Evolutionary conservation across 495 filamentous ascomycete genomes (phyloP), one percentile per base, ranked within the genome.

Genomic region (Platismatia glauca): DNA sequence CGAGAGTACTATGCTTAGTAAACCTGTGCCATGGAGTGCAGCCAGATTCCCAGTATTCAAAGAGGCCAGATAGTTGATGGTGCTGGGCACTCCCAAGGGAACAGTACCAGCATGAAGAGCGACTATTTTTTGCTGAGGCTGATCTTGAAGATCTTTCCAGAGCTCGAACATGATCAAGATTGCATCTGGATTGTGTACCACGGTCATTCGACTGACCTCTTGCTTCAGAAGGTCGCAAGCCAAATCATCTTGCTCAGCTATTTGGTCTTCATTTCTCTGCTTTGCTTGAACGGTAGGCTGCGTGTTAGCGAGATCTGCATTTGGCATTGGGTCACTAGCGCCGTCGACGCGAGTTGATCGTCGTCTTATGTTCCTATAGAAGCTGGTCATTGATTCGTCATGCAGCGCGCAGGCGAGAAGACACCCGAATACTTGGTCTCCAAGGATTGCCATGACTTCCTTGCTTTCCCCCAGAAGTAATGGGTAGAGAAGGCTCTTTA

Each of bases 341-440:
- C 38, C 43, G 35, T 55, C 18, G 22, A 35, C 56, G 48, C 55
- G 44, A 29, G 15, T 35, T 13, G 22, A 31, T 24, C 33, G 38
- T 57, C 64, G 53, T 33, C 34, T 52, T 27, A 69, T 35, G 31
- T 29, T 50, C 31, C 27, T 38, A 34, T 68, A 71, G 66, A 83
- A 69, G 58, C 77, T 73, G 39, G 83, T 78, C 43, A 88, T 74
- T 8, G 82, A 78, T 70, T 88, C 84, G 70, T 96, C 89, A 59
- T 90, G 89, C 44, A 96, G 73, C 11, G 87, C 85, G 69, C 93
- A 91, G 8, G 89, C 84, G 58, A 97, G 77, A n/a, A 97, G 81
- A 65, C 85, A 83, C 20, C 91, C 90, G 75, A 95, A 95, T 3
- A 95, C 75, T 70, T 90, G 87, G 56, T 89, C 85, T 63, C 82